Percentiles rank a stretch among this genome's conserved stretches.
phyloP scores from a whole-genome alignment of 2,329 filamentous ascomycete species.

The Fusarium gaditjirri region DNA sequence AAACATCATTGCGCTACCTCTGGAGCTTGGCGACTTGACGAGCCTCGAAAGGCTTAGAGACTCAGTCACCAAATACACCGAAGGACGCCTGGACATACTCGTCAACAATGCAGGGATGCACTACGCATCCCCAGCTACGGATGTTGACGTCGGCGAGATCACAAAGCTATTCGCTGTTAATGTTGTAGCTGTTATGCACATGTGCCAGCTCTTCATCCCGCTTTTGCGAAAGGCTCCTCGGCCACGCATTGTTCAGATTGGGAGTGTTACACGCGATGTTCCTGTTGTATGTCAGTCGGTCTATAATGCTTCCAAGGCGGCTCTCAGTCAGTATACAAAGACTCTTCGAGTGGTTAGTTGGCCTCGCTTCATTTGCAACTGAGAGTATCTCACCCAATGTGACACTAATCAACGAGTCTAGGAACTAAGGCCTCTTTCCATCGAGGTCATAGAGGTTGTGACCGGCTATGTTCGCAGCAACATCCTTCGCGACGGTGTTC shows the following conservation, averaged over 20 bases:
- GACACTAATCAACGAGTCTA: not conserved
- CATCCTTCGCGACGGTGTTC: not conserved
- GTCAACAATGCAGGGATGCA: not conserved
- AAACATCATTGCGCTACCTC: not conserved
- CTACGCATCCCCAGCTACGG: not conserved
- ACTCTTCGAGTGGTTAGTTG: not conserved
- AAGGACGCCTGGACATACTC: not conserved
- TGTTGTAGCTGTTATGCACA: not conserved
- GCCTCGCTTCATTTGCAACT: too few relatives aligned
- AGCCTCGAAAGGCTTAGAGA: not conserved
- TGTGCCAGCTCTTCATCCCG: not conserved
- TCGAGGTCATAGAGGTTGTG: not conserved
- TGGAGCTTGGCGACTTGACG: rapidly evolving
- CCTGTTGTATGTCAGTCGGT: not conserved
- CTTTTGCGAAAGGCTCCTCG: not conserved
- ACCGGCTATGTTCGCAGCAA: not conserved
- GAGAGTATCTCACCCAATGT: rapidly evolving
- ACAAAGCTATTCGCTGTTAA: not conserved
- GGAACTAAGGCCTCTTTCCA: not conserved
- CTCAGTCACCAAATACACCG: not conserved
- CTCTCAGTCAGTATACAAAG: not conserved
- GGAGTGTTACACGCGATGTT: not conserved
- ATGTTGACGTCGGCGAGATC: not conserved
- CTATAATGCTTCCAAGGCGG: not conserved
- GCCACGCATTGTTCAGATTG: not conserved